Conservation (phyloP, 75 land plant genomes). For the Cunninghamia lanceolata region DNA sequence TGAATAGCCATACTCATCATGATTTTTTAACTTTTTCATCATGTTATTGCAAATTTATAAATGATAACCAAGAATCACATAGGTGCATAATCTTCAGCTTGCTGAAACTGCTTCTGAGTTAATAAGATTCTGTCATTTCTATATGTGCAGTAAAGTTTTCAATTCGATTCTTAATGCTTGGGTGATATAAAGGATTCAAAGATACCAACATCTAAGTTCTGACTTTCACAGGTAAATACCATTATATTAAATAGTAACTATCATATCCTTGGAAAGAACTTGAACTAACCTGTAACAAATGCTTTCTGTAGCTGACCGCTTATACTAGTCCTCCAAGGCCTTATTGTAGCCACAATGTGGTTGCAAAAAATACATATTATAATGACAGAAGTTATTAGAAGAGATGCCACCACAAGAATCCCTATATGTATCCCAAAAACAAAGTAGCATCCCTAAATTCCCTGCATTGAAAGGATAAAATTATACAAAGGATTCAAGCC, state of each 20-base stretch:
- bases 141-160: background rate
- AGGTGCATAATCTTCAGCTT: too few species aligned
- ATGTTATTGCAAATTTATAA: background rate
- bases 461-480: too few species aligned
- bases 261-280: too few species aligned
- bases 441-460: too few species aligned
- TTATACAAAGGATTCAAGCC: too few species aligned
- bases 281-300: slow-evolving; percentile 57
- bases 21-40: background rate
- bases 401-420: slow-evolving; percentile 17
- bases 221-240: background rate
- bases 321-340: too few species aligned
- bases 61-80: background rate
- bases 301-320: slow-evolving; percentile 78
- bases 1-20: background rate
- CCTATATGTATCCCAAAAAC: too few species aligned
- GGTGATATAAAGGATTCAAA: background rate
- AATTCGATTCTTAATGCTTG: too few species aligned
- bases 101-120: background rate
- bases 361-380: slow-evolving; percentile 21
- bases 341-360: slow-evolving; percentile 33
- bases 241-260: background rate
- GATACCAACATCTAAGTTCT: background rate
- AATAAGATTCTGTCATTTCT: background rate
- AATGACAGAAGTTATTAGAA: slow-evolving; percentile 11